phyloP scores from a whole-genome alignment of 2,329 filamentous ascomycete species.

The Fusarium brevicatenulatum region DNA sequence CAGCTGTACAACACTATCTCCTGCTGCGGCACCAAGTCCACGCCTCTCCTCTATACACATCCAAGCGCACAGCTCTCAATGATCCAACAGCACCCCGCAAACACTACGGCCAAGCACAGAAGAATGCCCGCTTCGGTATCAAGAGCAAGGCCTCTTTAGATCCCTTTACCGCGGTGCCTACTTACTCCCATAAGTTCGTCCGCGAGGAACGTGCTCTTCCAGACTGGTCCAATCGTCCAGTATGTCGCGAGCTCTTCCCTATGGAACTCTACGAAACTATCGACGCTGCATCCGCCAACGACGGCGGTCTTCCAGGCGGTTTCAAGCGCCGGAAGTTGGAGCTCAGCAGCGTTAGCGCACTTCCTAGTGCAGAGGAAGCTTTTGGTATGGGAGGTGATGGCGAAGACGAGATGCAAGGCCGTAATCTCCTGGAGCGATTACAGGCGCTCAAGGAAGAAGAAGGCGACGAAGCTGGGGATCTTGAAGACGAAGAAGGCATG shows the following conservation, averaged over 20 bases:
- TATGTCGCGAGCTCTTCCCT: conserved; percentile 65
- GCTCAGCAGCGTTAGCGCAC: conserved; percentile 58
- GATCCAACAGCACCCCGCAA: conserved; percentile 55
- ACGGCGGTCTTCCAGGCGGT: conserved; percentile 43
- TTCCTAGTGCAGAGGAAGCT: conserved; percentile 63
- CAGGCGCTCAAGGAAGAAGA: conserved; percentile 62
- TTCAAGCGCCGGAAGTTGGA: conserved; percentile 58
- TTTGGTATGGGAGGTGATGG: conserved; percentile 52
- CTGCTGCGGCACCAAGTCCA: conserved; percentile 67
- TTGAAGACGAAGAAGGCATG: conserved; percentile 61
- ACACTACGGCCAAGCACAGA: conserved; percentile 67
- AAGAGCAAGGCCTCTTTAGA: conserved; percentile 66
- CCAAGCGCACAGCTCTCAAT: conserved; percentile 56
- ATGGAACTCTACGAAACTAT: conserved; percentile 65
- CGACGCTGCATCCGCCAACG: conserved; percentile 54
- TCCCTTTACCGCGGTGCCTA: conserved; percentile 68
- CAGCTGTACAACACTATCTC: conserved; percentile 62
- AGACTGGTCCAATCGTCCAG: conserved; percentile 61
- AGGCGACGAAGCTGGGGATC: conserved; percentile 58
- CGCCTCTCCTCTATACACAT: conserved; percentile 65
- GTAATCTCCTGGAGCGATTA: conserved; percentile 57
- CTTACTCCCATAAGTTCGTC: conserved; percentile 66
- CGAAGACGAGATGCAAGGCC: conserved; percentile 44
- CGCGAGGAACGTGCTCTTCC: conserved; percentile 63
- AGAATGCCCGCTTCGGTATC: conserved; percentile 65